Base-by-base conservation (phyloP, 805 yeast species). In the Candida parachauliodes region DNA sequence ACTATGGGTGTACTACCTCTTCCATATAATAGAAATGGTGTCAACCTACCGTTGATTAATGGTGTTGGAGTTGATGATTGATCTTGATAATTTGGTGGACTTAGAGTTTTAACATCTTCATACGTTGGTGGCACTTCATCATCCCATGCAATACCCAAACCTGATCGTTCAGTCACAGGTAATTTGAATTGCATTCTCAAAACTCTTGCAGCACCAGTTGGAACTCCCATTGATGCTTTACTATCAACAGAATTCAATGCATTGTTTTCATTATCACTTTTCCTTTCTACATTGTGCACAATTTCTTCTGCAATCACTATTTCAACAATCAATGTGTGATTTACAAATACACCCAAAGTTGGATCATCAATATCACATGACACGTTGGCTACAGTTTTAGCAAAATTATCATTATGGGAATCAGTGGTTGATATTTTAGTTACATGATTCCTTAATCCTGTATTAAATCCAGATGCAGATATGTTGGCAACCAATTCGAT, bases 101-200 rank as follows among this genome's bases (percentile, higher is more conserved):
- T 79, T 29, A 87, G 68, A 0, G 94, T 79, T 20, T 79, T 70
- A 15, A 93, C 88, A 47, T 88, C 91, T 37, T 79, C 87, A 52
- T 93, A 93, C 15, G 88, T 84, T 1, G 99, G 99, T 2, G 99
- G 99, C 12, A 94, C 98, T 60, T 93, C 98, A 55, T 91, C 97
- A 60, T 91, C 97, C 98, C 98, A 93, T 0, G 97, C 84, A 21
- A 93, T 87, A 4, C 98, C 98, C 28, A 93, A 70, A 0, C 99
- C 99, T 0, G 95, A 83, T 42, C 98, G 71, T 55, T 89, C 98
- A 2, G 95, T 84, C 16, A 93, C 62, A 2, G 70, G 68, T n/a
- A 91, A 51, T 47, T 83, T 82, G 63, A 93, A 91, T 59, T 89
- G 96, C 97, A 93, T 93, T 46, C 98, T 68, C 43, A 93, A 67